A percentile compares a stretch with the other conserved stretches of the same genome.
These are phyloP conservation scores for Aristolochia californica DNA, from an alignment of 164 flowering plant genomes.

Conservation along the genomic window DNA sequence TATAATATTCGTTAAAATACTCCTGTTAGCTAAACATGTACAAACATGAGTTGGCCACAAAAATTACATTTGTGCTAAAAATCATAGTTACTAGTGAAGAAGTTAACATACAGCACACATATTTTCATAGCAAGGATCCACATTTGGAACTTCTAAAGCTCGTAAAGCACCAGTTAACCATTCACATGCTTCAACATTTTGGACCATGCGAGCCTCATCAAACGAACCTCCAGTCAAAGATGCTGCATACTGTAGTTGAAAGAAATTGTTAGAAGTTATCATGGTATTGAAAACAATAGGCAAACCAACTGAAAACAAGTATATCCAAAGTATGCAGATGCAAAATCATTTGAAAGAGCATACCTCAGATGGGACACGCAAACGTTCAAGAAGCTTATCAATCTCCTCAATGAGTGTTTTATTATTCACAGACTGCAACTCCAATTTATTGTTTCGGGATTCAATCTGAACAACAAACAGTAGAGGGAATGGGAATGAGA, in stretches of 20 bases:
- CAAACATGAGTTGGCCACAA: not conserved
- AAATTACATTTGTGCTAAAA: not conserved
- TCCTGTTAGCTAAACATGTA: too few species aligned
- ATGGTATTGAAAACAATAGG: not conserved
- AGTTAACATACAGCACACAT: conserved; percentile 71
- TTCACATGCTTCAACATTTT: conserved; percentile 93
- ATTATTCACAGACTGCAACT: conserved; percentile 96
- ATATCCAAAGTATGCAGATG: not conserved
- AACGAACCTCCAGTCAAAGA: conserved; percentile 83
- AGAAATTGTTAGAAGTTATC: conserved; percentile 4
- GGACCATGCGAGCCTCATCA: conserved; percentile 89
- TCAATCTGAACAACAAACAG: conserved; percentile 61
- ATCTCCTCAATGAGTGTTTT: conserved; percentile 81
- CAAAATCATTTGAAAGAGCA: conserved; percentile 6
- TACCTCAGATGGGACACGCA: conserved; percentile 93
- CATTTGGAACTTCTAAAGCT: conserved; percentile 61
- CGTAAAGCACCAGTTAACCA: conserved; percentile 78
- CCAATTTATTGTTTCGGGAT: conserved; percentile 91
- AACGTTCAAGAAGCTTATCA: conserved; percentile 79
- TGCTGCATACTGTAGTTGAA: conserved; percentile 65
- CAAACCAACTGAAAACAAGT: too few species aligned
- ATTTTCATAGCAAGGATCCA: conserved; percentile 75
- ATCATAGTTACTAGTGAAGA: not conserved
- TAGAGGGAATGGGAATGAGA: not conserved
- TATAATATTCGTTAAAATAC: too few species aligned